phyloP scores from a whole-genome alignment of 805 yeast species.

The Teunomyces kruisii region DNA sequence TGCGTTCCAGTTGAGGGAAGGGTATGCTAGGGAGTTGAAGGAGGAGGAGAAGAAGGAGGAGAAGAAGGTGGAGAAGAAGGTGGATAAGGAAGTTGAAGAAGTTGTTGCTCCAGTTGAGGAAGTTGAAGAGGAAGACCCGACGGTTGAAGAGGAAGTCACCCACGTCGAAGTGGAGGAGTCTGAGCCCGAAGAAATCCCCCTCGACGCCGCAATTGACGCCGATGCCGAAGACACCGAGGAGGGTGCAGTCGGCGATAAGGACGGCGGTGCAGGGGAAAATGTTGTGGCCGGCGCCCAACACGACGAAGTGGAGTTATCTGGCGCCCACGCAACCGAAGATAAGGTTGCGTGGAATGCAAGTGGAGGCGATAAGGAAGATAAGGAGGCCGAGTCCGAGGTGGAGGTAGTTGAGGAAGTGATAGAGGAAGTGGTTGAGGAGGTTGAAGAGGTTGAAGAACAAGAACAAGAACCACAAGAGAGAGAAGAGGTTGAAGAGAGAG shows the following conservation, averaged over 20 bases:
- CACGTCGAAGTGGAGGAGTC: not conserved
- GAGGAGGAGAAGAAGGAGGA: conserved; percentile 2
- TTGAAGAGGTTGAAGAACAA: not conserved
- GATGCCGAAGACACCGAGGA: not conserved
- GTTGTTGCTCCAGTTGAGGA: conserved; percentile 4
- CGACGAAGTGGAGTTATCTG: not conserved
- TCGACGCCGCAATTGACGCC: no score
- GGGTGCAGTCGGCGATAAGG: not conserved
- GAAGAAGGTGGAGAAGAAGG: not conserved
- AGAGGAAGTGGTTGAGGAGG: conserved; percentile 1
- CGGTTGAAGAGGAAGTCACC: not conserved
- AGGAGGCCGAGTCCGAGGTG: not conserved
- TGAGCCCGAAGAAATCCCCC: not conserved
- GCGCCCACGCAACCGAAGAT: not conserved
- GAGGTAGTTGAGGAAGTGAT: conserved; percentile 1
- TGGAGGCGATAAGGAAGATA: not conserved
- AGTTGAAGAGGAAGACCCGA: not conserved
- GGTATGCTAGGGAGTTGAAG: conserved; percentile 13
- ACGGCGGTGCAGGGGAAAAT: not conserved
- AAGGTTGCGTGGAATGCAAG: not conserved
- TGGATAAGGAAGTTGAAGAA: not conserved
- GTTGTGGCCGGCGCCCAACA: not conserved
- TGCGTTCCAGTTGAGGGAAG: conserved; percentile 42
- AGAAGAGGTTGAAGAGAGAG: conserved; percentile 1
- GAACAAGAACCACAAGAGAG: not conserved